Evolutionary conservation across 352 stramenopile genomes (phyloP), one percentile per base, ranked within the genome.

Genomic region (Phytophthora tentaculata): DNA sequence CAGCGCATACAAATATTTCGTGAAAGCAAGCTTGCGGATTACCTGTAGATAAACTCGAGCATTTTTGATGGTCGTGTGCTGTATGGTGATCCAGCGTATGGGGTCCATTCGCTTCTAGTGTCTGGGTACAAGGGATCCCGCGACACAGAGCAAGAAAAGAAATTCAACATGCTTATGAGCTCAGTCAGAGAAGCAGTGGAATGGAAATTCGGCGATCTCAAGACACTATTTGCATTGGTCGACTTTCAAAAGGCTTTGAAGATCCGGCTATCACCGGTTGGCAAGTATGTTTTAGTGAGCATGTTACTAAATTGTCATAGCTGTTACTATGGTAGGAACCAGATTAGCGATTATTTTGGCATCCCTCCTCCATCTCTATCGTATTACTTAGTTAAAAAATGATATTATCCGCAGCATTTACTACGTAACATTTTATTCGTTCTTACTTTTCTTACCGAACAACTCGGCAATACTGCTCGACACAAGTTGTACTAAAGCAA

Each of bases 391-490:
- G 4, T 8, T 32, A 8, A 32, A 32, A 32, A 32, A 3, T 32
- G 28, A 8, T 32, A 32, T 32, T 32, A 32, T 8, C 28, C 28
- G 8, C 28, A 8, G 28, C 28, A 32, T 32, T 8, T n/a, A n/a
- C n/a, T n/a, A n/a, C n/a, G n/a, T 32, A 32, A 32, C 28, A 32
- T 32, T 32, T 61, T 68, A 62, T 16, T 56, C n/a, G 19, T 56
- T 52, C 29, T 61, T 68, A 2, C 23, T 56, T 1, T 32, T 32
- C 28, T 17, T 12, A 13, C 0, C 23, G 1, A 62, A 26, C n/a
- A 68, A 47, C 9, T 61, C 61, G 24, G 61, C 19, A 45, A 57
- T 61, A 22, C 43, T 62, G 17, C 51, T 61, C 19, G 61, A 57
- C 17, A 62, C 23, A 10, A 22, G 29, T 23, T 61, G 20, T 12